Evolutionary conservation across 1,139 yeast species (phyloP).

Genomic region (Spathaspora sp.): DNA sequence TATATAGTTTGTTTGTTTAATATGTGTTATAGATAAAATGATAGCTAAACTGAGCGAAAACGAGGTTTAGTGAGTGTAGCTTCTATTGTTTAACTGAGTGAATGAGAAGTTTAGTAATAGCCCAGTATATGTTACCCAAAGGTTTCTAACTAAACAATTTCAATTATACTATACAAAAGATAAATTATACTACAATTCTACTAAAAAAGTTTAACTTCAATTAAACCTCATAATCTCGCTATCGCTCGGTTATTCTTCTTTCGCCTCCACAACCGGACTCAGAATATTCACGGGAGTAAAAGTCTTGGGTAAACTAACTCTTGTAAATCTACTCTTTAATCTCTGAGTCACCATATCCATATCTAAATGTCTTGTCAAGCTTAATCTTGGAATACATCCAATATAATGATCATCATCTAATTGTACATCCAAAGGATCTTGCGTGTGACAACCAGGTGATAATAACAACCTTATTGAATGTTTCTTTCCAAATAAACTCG

Average conservation of each 20-base stretch:
- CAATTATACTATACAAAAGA: no score
- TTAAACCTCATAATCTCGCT: not conserved
- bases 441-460: slow-evolving; percentile 98
- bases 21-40: not conserved
- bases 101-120: no score
- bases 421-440: slow-evolving; percentile 95
- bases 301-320: slow-evolving; percentile 89
- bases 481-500: slow-evolving; percentile 62
- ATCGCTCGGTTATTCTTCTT: not conserved
- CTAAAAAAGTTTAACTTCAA: no score
- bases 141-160: no score
- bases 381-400: slow-evolving; percentile 89
- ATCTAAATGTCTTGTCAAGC: slow-evolving; percentile 90
- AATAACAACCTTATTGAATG: slow-evolving; percentile 85
- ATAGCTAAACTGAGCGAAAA: not conserved
- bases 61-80: no score
- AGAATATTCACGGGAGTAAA: slow-evolving; percentile 88
- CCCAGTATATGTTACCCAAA: no score
- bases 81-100: no score
- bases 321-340: slow-evolving; percentile 74
- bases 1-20: slow-evolving; percentile 1
- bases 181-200: not conserved
- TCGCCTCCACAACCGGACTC: slow-evolving; percentile 51
- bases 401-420: slow-evolving; percentile 95
- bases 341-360: slow-evolving; percentile 85